phyloP scores from a whole-genome alignment of 768 basidiomycete species.

The Hirschioporus abietinus region DNA sequence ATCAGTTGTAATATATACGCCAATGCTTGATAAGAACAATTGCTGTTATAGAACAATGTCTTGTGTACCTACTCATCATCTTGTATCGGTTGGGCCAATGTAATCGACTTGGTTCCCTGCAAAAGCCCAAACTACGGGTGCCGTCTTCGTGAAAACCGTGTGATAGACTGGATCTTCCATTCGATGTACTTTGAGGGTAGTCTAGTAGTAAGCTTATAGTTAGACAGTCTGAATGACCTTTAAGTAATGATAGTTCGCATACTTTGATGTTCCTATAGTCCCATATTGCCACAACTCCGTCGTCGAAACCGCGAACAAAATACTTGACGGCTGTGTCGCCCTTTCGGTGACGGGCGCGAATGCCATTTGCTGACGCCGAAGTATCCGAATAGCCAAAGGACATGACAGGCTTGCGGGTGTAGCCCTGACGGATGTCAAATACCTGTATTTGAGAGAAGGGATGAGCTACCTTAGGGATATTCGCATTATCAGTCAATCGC shows the following conservation, averaged over 20 bases:
- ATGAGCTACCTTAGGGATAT: slow-evolving; percentile 37
- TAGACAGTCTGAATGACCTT: no score
- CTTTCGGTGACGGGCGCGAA: slow-evolving; percentile 24
- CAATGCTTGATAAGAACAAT: not conserved
- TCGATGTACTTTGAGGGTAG: slow-evolving; percentile 17
- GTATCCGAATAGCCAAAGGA: slow-evolving; percentile 37
- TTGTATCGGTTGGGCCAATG: not conserved
- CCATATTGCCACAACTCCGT: slow-evolving; percentile 41
- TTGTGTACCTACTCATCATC: not conserved
- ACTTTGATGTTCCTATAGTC: slow-evolving; percentile 47
- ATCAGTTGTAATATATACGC: not conserved
- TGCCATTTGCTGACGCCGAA: slow-evolving; percentile 18
- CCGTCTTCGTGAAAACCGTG: slow-evolving; percentile 28
- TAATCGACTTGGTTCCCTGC: not conserved
- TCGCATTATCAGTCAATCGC: slow-evolving; percentile 12
- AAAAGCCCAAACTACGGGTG: not conserved
- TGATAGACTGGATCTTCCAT: slow-evolving; percentile 33
- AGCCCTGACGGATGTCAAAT: slow-evolving; percentile 40
- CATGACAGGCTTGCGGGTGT: slow-evolving; percentile 34
- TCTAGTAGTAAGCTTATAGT: slow-evolving; percentile 2
- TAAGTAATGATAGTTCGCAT: slow-evolving; percentile 15
- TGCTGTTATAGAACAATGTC: not conserved
- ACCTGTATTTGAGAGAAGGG: slow-evolving; percentile 44
- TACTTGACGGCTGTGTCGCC: slow-evolving; percentile 36
- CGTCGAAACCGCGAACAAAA: slow-evolving; percentile 42